Percentiles rank a stretch among this genome's conserved stretches.
Conservation (phyloP, 129 eudicot genomes). For the Flaveria robusta region DNA sequence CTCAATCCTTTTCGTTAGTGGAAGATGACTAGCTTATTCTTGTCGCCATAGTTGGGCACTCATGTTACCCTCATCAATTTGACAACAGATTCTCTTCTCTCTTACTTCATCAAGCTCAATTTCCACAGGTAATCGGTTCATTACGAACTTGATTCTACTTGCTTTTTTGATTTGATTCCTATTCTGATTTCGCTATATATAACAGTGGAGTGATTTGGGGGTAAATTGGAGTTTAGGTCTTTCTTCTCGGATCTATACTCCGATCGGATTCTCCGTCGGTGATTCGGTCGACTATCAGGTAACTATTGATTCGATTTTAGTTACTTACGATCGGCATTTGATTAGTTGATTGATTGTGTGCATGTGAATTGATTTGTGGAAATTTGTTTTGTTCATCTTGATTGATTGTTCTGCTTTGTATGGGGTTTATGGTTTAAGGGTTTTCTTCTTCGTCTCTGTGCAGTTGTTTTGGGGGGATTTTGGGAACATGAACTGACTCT, state of each 20-base stretch:
- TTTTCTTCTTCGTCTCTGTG: slow-evolving; percentile 7
- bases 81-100: not conserved
- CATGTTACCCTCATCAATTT: slow-evolving; percentile 23
- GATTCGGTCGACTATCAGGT: slow-evolving; percentile 24
- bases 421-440: not conserved
- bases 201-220: slow-evolving; percentile 22
- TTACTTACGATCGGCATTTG: slow-evolving; percentile 4
- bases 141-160: slow-evolving; percentile 33
- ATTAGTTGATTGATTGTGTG: slow-evolving; percentile 12
- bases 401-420: not conserved
- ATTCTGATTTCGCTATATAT: slow-evolving; percentile 29
- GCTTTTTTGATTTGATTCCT: slow-evolving; percentile 26
- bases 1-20: slow-evolving; percentile 17
- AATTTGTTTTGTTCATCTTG: not conserved
- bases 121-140: not conserved
- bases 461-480: slow-evolving; percentile 23
- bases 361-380: slow-evolving; percentile 8
- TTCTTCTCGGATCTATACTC: not conserved
- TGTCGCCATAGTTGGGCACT: slow-evolving; percentile 34
- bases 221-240: slow-evolving; percentile 13
- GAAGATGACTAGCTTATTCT: slow-evolving; percentile 39
- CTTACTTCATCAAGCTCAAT: not conserved
- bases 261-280: not conserved
- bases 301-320: not conserved
- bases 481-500: not conserved